Evolutionary conservation across 192 early-diverging fungal species (phyloP), one percentile per base, ranked within the genome.

Genomic region (Backusella parvicylindrica): DNA sequence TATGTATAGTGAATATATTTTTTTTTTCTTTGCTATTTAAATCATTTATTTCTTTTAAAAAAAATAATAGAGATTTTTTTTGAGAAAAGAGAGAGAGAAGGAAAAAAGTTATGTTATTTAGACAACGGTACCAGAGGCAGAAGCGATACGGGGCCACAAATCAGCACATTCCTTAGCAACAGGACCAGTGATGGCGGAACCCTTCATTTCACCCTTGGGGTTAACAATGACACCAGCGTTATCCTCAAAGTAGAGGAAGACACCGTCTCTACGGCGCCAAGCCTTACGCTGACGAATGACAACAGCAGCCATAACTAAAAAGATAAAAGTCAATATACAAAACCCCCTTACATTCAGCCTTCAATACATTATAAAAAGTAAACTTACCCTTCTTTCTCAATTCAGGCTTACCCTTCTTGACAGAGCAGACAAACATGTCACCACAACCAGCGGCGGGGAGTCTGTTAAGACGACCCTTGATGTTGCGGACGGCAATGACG

Each of bases 401-500:
- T 84, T 99, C 98, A 75, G 98, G 98, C 92, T 99, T 99, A 84
- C 98, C 98, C 95, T 99, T 99, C 89, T 98, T 96, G 86, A 99
- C 98, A 78, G 98, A 96, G 79, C 97, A 96, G 75, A 99, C 88
- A 71, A 99, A 91, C 95, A 99, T 98, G 90, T 99, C 98, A 86
- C 98, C 98, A 77, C 93, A 93, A 89, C 95, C 95, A 85, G 94
- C 97, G 77, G 97, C 94, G 53, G 98, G 98, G 74, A 99, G 91
- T 86, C 96, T 91, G 92, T 96, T 98, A 41, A 99, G 88, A 83
- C 96, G 93, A 76, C 92, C 95, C 87, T 95, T 92, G 82, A 99
- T 95, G 73, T 96, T 95, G 81, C 90, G 90, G 83, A 99, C 98
- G 78, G 97, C 92, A 81, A 99, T 98, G 80, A 99, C 91, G 93